Conservation (phyloP, 1,284 basidiomycete genomes). For the Ceratobasidium sp. region DNA sequence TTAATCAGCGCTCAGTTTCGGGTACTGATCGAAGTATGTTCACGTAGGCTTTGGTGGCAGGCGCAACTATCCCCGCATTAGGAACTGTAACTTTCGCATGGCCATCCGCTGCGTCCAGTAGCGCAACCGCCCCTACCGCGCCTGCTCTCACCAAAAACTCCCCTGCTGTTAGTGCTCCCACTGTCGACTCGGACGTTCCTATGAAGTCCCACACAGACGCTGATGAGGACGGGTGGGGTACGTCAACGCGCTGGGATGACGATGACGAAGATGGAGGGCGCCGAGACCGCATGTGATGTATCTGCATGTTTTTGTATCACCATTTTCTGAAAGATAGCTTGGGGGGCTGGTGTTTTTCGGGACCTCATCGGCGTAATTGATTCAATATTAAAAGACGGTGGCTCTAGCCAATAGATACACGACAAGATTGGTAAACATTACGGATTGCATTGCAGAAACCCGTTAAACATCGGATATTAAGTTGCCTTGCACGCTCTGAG, state of each 20-base stretch:
- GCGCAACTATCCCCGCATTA: conserved; percentile 41
- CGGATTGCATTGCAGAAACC: background rate
- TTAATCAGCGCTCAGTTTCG: background rate
- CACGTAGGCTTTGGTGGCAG: conserved; percentile 41
- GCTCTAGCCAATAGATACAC: background rate
- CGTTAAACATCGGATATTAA: background rate
- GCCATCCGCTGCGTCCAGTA: conserved; percentile 14
- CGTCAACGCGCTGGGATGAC: conserved; percentile 27
- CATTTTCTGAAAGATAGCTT: conserved; percentile 21
- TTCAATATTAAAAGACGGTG: background rate
- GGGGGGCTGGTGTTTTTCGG: background rate
- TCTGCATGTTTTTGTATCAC: conserved; percentile 18
- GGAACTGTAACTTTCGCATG: conserved; percentile 44
- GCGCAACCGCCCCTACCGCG: background rate
- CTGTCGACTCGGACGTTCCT: conserved; percentile 11
- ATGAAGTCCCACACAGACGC: conserved; percentile 10
- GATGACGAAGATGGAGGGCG: conserved; percentile 37
- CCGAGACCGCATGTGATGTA: conserved; percentile 39
- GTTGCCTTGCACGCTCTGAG: conserved; percentile 10
- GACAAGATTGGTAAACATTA: background rate
- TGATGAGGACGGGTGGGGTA: conserved; percentile 36
- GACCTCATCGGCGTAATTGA: background rate
- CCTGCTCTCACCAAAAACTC: conserved; percentile 23
- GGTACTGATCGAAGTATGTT: background rate
- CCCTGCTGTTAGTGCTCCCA: background rate